Percentiles rank a stretch among this genome's conserved stretches.
Conservation (phyloP, 306 rosid species). For the Casuarina cunninghamiana region DNA sequence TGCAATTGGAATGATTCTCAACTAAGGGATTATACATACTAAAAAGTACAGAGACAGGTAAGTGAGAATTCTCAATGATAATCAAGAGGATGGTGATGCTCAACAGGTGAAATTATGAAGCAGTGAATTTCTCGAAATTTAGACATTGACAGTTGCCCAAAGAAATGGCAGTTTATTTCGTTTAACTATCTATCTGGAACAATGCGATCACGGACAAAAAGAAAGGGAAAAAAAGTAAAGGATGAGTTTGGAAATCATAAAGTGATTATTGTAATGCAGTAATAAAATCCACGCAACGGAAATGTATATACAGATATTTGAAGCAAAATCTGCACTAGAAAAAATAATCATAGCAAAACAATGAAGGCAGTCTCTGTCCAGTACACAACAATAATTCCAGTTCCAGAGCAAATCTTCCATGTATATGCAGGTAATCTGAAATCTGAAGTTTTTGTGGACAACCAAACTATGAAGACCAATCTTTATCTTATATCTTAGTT, state of each 20-base stretch:
- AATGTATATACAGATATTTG: not conserved
- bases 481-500: slow-evolving; percentile 2
- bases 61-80: slow-evolving; percentile 57
- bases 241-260: slow-evolving; percentile 42
- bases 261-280: slow-evolving; percentile 6
- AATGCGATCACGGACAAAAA: slow-evolving; percentile 34
- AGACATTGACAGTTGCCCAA: slow-evolving; percentile 41
- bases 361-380: not conserved
- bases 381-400: not conserved
- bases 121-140: slow-evolving; percentile 45
- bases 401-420: not conserved
- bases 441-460: not conserved
- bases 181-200: slow-evolving; percentile 52
- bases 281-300: slow-evolving; percentile 14
- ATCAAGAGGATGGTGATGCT: slow-evolving; percentile 56
- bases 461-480: slow-evolving; percentile 2
- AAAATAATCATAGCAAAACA: not conserved
- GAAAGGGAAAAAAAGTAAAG: slow-evolving; percentile 37
- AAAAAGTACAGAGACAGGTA: slow-evolving; percentile 52
- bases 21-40: slow-evolving; percentile 45
- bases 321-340: not conserved
- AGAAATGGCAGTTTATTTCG: slow-evolving; percentile 50
- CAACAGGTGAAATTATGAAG: slow-evolving; percentile 49
- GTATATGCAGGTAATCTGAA: not conserved
- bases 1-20: slow-evolving; percentile 55